Evolutionary conservation across 2,329 filamentous ascomycete species (phyloP), one percentile per base, ranked within the genome.

Genomic region (Penicillium freii): DNA sequence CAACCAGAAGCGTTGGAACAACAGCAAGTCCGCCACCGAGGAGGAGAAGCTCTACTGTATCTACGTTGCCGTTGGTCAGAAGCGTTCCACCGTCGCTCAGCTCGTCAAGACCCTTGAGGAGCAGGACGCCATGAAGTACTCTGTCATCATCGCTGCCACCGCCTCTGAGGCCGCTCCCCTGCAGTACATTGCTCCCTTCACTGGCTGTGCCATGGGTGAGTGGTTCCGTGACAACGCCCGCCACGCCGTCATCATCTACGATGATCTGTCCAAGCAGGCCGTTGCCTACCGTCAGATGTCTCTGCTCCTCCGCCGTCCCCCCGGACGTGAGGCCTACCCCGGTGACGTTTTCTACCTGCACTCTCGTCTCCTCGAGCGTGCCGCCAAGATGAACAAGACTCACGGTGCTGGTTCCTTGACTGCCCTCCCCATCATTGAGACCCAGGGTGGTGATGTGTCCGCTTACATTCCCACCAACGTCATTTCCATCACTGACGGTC

Each of bases 401-500:
- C 91, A 89, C 77, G 92, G 92, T 76, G 91, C 91, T 81, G 94
- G 94, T 78, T 97, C 93, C 71, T 86, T 97, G 81, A 99, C 94
- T 80, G 93, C 94, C 68, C 89, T 99, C 63, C 94, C 94, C 76
- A 79, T 97, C 81, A 97, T 99, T 78, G 94, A 99, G 87, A 99
- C 94, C 78, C 94, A 97, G 86, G 94, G 94, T 87, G 94, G 94
- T 91, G 94, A 99, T 82, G 94, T 99, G 76, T 97, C 94, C 72
- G 94, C 94, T 72, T 99, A 97, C 82, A 97, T 99, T 87, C 94
- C 94, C 74, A 99, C 94, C 83, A 99, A 97, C 86, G 94, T 97
- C 83, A 99, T 99, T 87, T 97, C 93, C 79, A 99, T 99, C 77
- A 99, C 94, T 72, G 94, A 97, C 75, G 94, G 94, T 66, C 94